Evolutionary conservation across 192 early-diverging fungal genomes (phyloP).

Genomic region (Piromyces finnis): DNA sequence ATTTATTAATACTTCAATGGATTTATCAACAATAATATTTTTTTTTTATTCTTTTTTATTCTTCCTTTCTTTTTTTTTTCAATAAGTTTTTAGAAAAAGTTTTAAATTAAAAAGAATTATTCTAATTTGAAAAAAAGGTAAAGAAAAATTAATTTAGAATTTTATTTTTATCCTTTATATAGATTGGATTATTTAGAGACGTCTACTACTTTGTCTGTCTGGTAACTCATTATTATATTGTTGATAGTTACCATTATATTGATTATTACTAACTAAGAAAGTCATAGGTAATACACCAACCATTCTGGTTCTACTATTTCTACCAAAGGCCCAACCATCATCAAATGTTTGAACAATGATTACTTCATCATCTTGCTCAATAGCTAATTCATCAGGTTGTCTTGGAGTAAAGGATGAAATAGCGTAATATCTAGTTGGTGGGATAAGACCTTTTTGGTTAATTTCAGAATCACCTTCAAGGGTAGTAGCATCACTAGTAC

Average conservation of each 20-base stretch:
- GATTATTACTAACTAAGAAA: background rate
- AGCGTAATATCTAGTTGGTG: background rate
- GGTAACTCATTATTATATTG: background rate
- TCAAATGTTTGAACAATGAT: slow-evolving; percentile 13
- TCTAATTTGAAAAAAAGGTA: too few relatives aligned
- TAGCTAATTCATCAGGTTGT: slow-evolving; percentile 11
- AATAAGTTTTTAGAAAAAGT: too few relatives aligned
- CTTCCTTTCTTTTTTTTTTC: too few relatives aligned
- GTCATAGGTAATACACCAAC: background rate
- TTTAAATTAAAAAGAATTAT: too few relatives aligned
- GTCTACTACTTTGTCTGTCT: background rate
- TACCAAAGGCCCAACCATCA: slow-evolving; percentile 10
- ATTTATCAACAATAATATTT: too few relatives aligned
- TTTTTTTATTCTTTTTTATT: too few relatives aligned
- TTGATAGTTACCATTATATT: background rate
- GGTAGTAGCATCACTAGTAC: background rate
- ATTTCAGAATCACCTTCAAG: background rate
- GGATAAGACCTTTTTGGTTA: background rate
- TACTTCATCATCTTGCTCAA: slow-evolving; percentile 9
- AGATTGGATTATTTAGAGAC: too few relatives aligned
- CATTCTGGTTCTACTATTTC: background rate
- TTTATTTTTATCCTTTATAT: too few relatives aligned
- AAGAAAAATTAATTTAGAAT: too few relatives aligned
- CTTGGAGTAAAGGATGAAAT: slow-evolving; percentile 1
- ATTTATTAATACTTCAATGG: too few relatives aligned